Evolutionary conservation across 2,329 filamentous ascomycete genomes (phyloP), one percentile per base, ranked within the genome.

Genomic region (Microascus cirrosus): DNA sequence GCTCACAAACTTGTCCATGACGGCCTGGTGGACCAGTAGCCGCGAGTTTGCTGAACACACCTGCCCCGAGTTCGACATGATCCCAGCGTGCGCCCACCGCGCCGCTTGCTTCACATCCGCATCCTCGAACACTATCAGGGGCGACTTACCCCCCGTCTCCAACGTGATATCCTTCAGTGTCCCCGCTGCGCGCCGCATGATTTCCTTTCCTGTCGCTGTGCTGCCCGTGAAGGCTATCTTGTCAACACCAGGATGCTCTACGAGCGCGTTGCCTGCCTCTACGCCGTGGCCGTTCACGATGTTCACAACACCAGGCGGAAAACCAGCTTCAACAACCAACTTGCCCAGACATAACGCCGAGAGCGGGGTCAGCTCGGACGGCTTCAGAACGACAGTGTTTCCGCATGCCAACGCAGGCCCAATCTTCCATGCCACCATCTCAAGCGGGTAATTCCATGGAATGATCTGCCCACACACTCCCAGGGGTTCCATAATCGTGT

Each of bases 371-470:
- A 83, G 80, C 66, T 85, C 82, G 10, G 81, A 79, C 39, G 79
- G 73, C 70, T 84, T 85, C 50, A 84, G 70, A 54, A 84, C 73
- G 54, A 84, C 70, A 1, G 79, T 80, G 66, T 84, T 84, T 57
- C 81, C 81, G 59, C 78, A 78, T 28, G 78, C 78, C 50, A 84
- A 64, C 13, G 81, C 81, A 48, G 86, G 85, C 22, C 84, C 86
- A 11, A 70, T 58, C 61, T 70, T 66, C 65, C 66, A 67, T 5
- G 83, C 84, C 18, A 86, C 86, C 82, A 92, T 91, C 22, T 79
- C 77, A 1, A 93, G 76, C 1, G 89, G 89, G 63, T 87, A 90
- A 69, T 93, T 93, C 86, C 88, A 93, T 10, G 88, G 87, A 60
- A 90, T 89, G 62, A 92, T 91, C 70, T 79, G 78, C 13, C 81